A percentile compares a stretch with the other conserved stretches of the same genome.
phyloP scores from a whole-genome alignment of 164 flowering plant species.

The Nymphaea colorata region DNA sequence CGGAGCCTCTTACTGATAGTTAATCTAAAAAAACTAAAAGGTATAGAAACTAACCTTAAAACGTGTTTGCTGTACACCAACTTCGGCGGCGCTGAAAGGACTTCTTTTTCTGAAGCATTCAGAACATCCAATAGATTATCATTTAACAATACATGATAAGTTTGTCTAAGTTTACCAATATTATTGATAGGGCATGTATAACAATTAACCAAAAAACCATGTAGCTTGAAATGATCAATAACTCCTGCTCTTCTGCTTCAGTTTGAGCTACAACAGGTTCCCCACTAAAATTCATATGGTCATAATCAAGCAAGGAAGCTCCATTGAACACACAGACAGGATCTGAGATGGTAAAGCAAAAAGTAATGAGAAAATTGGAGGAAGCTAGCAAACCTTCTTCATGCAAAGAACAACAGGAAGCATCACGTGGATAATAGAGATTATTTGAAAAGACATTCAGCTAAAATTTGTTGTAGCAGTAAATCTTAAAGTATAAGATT shows the following conservation, averaged over 20 bases:
- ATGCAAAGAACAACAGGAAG: neutral
- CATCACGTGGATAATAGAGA: neutral
- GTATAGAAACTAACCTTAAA: conserved; percentile 35
- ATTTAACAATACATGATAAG: too few species aligned
- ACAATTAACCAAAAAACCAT: too few species aligned
- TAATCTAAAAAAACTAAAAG: neutral
- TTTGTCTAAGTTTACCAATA: too few species aligned
- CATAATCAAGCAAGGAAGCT: conserved; percentile 38
- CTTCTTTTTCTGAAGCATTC: conserved; percentile 65
- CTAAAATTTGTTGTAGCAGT: too few species aligned
- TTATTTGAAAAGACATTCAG: neutral
- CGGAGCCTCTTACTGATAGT: too few species aligned
- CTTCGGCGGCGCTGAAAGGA: conserved; percentile 92
- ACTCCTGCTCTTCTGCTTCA: conserved; percentile 57
- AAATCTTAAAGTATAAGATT: too few species aligned
- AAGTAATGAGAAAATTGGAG: neutral
- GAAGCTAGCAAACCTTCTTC: neutral
- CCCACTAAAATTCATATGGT: conserved; percentile 86
- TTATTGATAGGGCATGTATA: too few species aligned
- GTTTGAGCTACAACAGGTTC: conserved; percentile 50
- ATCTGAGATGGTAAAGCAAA: conserved; percentile 25
- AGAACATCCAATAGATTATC: neutral
- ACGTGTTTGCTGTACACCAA: conserved; percentile 76
- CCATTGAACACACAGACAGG: conserved; percentile 59
- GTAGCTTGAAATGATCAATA: conserved; percentile 10